Percentiles rank a stretch among this genome's conserved stretches.
These are phyloP conservation scores for Cyberlindnera petersonii DNA, from an alignment of 805 yeast species.

Conservation along the genomic window DNA sequence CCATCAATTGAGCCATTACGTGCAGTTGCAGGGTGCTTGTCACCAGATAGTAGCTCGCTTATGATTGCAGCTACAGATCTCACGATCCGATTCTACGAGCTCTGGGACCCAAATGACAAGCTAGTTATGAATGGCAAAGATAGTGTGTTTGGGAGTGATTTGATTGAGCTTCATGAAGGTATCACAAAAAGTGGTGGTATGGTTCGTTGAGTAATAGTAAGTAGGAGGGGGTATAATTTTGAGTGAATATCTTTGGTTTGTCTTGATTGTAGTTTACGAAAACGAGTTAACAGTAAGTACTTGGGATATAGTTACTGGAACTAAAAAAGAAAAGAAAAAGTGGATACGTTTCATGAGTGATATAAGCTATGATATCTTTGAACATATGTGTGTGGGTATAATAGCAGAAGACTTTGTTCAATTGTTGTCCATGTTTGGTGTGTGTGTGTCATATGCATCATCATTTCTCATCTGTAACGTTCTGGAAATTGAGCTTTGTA, in stretches of 20 bases:
- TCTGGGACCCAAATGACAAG: slow-evolving; percentile 49
- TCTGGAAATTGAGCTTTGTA: slow-evolving; percentile 13
- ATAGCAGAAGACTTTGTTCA: too few species aligned
- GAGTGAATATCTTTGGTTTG: too few species aligned
- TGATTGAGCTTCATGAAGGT: slow-evolving; percentile 59
- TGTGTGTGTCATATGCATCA: neutral
- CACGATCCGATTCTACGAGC: slow-evolving; percentile 66
- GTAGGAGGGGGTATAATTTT: neutral
- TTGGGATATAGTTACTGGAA: too few species aligned
- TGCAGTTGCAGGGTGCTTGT: slow-evolving; percentile 59
- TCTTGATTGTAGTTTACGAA: too few species aligned
- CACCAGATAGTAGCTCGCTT: slow-evolving; percentile 59
- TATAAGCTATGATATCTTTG: neutral
- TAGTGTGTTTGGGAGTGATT: slow-evolving; percentile 52
- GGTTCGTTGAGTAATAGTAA: slow-evolving; percentile 23
- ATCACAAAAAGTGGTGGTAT: slow-evolving; percentile 31
- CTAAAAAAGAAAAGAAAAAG: too few species aligned
- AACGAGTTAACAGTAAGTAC: too few species aligned
- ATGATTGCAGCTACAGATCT: slow-evolving; percentile 79
- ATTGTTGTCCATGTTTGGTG: too few species aligned
- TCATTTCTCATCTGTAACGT: neutral
- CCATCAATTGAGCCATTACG: slow-evolving; percentile 42
- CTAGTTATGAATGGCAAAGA: slow-evolving; percentile 22
- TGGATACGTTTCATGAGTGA: too few species aligned
- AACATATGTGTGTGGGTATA: too few species aligned